A percentile compares a stretch with the other conserved stretches of the same genome.
Conservation (phyloP, 164 flowering plant species). For the Litsea cubeba region DNA sequence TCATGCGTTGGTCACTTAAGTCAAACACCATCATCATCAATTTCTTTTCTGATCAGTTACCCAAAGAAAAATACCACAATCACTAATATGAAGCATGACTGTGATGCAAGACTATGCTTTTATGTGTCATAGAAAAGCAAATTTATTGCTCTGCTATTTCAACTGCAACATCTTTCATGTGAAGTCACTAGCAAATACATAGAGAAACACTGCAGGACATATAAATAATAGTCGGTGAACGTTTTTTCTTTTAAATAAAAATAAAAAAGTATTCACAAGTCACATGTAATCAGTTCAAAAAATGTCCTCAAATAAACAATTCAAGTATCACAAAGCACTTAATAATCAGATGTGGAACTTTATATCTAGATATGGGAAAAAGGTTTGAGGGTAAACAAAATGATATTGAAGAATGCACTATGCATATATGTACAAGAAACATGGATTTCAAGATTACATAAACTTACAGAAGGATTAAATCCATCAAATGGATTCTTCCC, state of each 20-base stretch:
- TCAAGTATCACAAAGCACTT: neutral
- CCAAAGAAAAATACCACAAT: neutral
- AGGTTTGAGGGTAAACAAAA: neutral
- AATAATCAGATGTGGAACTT: neutral
- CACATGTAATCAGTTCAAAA: neutral
- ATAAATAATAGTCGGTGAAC: no score
- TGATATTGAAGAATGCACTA: constrained; percentile 1
- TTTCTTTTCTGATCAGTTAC: neutral
- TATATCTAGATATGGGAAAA: neutral
- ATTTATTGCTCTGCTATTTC: no score
- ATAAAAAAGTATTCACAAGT: neutral
- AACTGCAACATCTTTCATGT: no score
- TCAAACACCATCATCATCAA: neutral
- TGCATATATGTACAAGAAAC: neutral
- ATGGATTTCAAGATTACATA: constrained; percentile 1
- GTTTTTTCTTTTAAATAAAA: no score
- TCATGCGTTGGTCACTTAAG: no score
- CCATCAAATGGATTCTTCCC: constrained; percentile 97
- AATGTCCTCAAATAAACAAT: no score
- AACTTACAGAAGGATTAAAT: constrained; percentile 89
- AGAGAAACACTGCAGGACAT: neutral
- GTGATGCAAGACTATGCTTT: neutral
- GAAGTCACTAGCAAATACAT: no score
- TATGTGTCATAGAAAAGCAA: no score
- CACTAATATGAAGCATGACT: neutral